Base-by-base conservation (phyloP, 345 rosid species). In the Cardamine occulta region DNA sequence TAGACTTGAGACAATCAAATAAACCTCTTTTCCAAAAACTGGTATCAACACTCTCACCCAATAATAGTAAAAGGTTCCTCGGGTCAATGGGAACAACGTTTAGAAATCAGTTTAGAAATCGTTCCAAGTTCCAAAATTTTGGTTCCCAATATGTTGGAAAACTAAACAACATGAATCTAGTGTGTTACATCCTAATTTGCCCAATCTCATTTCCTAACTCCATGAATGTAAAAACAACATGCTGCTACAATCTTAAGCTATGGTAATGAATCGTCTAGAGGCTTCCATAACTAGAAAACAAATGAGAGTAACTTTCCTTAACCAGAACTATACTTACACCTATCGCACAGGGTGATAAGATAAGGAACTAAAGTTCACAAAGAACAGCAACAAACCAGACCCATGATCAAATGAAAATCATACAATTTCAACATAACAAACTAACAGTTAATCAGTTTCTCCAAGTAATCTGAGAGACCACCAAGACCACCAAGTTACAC, bases 221-320 rank as follows among this genome's bases (percentile, higher is more conserved):
- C 47, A 32, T 47, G 53, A 26, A 4, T 54, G 52, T 24, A 8
- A 29, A 6, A 29, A 3, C 13, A 6, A 48, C 5, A 48, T 49
- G 13, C 24, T 28, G 63, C 47, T 60, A 59, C 2, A 55, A 40
- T 51, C 54, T 39, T 28, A 66, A 75, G 18, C 8, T 75, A 18
- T 66, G 10, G 19, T 51, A 5, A 39, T 51, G 48, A 40, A 60
- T 29, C 28, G 8, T 55, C 68, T 37, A 2, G 15, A 59, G 28
- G 44, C 59, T 59, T 68, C 53, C 55, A 29, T 52, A 67, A 39
- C 48, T 32, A 18, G 21, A 48, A 57, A 24, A 47, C 60, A 12
- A 35, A 31, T 5, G 10, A 62, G 47, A 55, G 21, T 7, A 32
- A 56, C 57, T 74, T 67, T 39, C 61, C 34, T 5, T 58, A 47